Evolutionary conservation across 208 protist genomes (phyloP), one percentile per base, ranked within the genome.

Genomic region (Phytomonas sp.): DNA sequence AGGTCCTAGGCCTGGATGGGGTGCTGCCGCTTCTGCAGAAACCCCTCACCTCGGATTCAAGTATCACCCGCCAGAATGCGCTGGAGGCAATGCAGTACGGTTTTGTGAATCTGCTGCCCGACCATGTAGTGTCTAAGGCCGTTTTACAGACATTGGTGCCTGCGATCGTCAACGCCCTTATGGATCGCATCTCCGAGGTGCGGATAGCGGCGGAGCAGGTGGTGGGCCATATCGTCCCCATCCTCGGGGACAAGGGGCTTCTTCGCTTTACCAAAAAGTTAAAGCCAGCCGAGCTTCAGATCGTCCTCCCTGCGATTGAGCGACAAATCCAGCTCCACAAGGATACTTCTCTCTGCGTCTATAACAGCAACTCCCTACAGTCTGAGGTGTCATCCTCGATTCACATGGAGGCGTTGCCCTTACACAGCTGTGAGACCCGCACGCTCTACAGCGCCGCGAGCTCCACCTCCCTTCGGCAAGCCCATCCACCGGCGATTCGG

Each of bases 171-270:
- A 76, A 69, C 29, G 71, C 86, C 5, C 80, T 90, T 31, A 91
- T 96, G 87, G 88, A 92, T 73, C 91, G 91, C 42, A 82, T 91
- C 65, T 75, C 83, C 52, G 88, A 94, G 30, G 91, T 96, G 32
- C 88, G 91, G 42, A 42, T 82, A 23, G 76, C 85, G 0, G 91
- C 91, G 2, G 88, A 96, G 76, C 75, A 79, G 70, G 84, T 92
- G 33, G 78, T 94, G 60, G 82, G 87, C 30, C 79, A 82, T 69
- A 76, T 92, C 33, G 34, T 92, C 29, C 76, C 82, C 29, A 74
- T 91, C 62, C 67, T 89, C 23, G 88, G 91, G 31, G 80, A 89
- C 14, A 86, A 93, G 33, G 64, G 76, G 6, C 74, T 95, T 40
- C 66, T 84, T 19, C 77, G 81, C 12, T 73, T 69, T 62, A 78